Evolutionary conservation across 192 early-diverging fungal genomes (phyloP).

Genomic region (Coemansia sp.): DNA sequence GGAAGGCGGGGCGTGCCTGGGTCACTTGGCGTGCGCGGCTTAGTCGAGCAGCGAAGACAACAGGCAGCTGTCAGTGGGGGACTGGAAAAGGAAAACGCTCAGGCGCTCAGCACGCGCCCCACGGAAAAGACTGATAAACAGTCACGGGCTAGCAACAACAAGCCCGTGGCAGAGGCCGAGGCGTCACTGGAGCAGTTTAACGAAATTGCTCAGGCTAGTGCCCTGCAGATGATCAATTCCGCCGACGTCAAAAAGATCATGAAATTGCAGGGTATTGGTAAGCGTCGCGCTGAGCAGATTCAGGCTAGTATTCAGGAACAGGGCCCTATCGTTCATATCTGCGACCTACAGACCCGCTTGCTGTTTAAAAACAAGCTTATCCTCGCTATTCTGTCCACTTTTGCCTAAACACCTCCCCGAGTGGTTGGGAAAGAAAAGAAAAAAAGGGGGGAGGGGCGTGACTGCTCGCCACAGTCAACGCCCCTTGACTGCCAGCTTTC

Average conservation of each 20-base stretch:
- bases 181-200: slow-evolving; percentile 37
- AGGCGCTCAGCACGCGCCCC: background rate
- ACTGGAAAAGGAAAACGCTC: slow-evolving; percentile 5
- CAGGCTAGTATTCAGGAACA: slow-evolving; percentile 42
- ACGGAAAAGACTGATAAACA: background rate
- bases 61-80: background rate
- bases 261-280: slow-evolving; percentile 63
- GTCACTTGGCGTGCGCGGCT: slow-evolving; percentile 38
- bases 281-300: slow-evolving; percentile 64
- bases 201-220: slow-evolving; percentile 51
- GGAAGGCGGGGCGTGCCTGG: slow-evolving; percentile 22
- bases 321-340: slow-evolving; percentile 48
- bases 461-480: background rate
- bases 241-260: slow-evolving; percentile 59
- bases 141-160: background rate
- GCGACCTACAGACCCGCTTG: slow-evolving; percentile 43
- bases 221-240: slow-evolving; percentile 62
- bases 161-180: slow-evolving; percentile 12
- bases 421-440: background rate
- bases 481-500: background rate
- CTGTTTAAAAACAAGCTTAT: slow-evolving; percentile 56
- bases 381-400: slow-evolving; percentile 51
- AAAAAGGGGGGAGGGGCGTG: background rate
- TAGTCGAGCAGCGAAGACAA: slow-evolving; percentile 38
- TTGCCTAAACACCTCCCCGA: slow-evolving; percentile 19